These are phyloP conservation scores for Aschersonia sp. DNA, from an alignment of 2,329 filamentous ascomycete species.

Conservation along the genomic window DNA sequence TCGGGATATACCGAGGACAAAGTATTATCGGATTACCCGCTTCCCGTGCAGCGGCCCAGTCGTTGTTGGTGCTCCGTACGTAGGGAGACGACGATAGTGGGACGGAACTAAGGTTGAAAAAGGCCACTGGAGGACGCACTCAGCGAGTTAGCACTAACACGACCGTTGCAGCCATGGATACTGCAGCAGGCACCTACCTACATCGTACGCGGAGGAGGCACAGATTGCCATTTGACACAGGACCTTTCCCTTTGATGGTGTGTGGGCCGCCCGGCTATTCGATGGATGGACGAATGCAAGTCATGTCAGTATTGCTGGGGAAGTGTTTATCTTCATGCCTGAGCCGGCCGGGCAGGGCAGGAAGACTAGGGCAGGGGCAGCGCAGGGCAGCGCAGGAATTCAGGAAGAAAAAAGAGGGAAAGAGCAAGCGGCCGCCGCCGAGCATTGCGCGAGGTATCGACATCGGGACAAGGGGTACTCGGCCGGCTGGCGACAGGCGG, in stretches of 20 bases:
- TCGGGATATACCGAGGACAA: constrained; percentile 5
- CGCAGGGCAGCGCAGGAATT: not conserved
- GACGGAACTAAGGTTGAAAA: not conserved
- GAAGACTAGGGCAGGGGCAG: not conserved
- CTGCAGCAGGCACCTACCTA: not conserved
- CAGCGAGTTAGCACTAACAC: not conserved
- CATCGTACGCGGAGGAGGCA: not conserved
- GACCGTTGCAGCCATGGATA: not conserved
- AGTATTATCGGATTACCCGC: not conserved
- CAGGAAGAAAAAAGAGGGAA: not conserved
- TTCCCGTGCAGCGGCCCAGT: not conserved
- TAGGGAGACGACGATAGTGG: not conserved
- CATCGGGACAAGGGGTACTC: not conserved
- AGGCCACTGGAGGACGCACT: not conserved
- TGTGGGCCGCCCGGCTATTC: not conserved
- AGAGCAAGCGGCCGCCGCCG: not conserved
- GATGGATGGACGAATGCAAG: not conserved
- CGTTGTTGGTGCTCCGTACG: not conserved
- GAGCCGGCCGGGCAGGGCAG: not conserved
- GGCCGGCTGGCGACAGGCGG: not conserved
- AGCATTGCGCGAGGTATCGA: not conserved
- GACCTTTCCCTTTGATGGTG: not conserved
- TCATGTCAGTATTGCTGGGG: not conserved
- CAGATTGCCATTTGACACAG: not conserved
- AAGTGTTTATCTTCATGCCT: not conserved